These are phyloP conservation scores for Aegilops umbellulata DNA, from an alignment of 176 grass and related monocot genomes.

Conservation along the genomic window DNA sequence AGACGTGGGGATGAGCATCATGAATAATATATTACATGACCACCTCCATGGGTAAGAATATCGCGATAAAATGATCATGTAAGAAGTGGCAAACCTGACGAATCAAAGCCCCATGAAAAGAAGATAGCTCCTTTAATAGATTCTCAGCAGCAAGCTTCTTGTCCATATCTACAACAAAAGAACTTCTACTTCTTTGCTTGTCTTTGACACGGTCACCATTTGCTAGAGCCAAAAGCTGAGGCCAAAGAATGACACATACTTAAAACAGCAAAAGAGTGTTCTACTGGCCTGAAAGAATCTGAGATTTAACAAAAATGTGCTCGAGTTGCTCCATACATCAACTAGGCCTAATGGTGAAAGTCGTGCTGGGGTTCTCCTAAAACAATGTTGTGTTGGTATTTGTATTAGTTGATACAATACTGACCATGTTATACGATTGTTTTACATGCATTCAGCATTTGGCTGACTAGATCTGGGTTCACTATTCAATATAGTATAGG, in stretches of 20 bases:
- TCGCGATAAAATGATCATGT: not conserved
- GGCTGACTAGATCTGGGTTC: not conserved
- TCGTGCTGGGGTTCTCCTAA: not conserved
- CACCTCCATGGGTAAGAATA: slow-evolving; percentile 14
- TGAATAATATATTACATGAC: slow-evolving; percentile 17
- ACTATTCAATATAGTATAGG: not conserved
- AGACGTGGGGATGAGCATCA: slow-evolving; percentile 30
- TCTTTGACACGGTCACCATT: slow-evolving; percentile 98
- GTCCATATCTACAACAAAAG: slow-evolving; percentile 95
- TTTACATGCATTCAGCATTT: slow-evolving; percentile 6
- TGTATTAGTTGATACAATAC: not conserved
- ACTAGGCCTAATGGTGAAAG: not conserved
- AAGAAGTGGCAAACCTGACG: slow-evolving; percentile 56
- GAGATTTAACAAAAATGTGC: not conserved
- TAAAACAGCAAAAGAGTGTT: not conserved
- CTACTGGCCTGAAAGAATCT: not conserved
- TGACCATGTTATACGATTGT: not conserved
- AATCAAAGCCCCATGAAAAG: slow-evolving; percentile 86
- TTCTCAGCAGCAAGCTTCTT: slow-evolving; percentile 97
- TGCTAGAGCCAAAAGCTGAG: slow-evolving; percentile 84
- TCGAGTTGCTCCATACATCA: not conserved
- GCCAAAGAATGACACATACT: slow-evolving; percentile 36
- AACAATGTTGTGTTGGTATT: not conserved
- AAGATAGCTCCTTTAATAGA: slow-evolving; percentile 78
- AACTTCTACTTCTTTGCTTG: slow-evolving; percentile 87